Base-by-base conservation (phyloP, 2,329 filamentous ascomycete species). In the Penicillium sp. region DNA sequence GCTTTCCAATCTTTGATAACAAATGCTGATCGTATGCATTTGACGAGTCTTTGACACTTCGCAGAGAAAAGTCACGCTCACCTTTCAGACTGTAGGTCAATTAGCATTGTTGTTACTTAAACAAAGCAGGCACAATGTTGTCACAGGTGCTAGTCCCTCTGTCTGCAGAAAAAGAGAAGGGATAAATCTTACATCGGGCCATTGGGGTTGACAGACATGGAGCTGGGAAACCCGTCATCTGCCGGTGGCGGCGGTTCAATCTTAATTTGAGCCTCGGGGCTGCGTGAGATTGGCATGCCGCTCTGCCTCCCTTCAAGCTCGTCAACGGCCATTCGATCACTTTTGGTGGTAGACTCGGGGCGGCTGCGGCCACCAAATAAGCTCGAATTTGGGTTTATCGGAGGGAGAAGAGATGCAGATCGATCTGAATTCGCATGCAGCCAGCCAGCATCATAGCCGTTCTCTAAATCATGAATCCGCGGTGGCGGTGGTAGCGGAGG, bases 401-500 rank as follows among this genome's bases (percentile, higher is more conserved):
- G 76, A 4, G 78, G 71, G 42, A 77, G 66, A 41, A 68, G 69
- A 47, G 75, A 76, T 66, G 80, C 68, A 46, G 77, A 70, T 52
- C 74, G 76, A 39, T 75, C 75, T 44, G 76, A 75, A 69, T 87
- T 86, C 56, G 80, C 82, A 78, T 82, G 84, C 67, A 81, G 75
- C 84, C 84, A 87, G 54, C 80, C 84, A 49, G 80, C 77, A 69
- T 88, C 85, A 61, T 81, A 77, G 29, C 83, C 84, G 56, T 77
- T 69, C 60, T 77, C 74, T 58, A 84, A 72, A 54, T 84, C 80
- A 59, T 78, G 75, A 52, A 87, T 80, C 65, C 77, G 78, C 46
- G 85, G 82, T 51, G 86, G 86, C 61, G 85, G 86, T 61, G 85
- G 86, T 62, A 88, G 76, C 43, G 85, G 84, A 57, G 86, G 85